phyloP scores from a whole-genome alignment of 148 eudicot genomes.

The Amaranthus cruentus region DNA sequence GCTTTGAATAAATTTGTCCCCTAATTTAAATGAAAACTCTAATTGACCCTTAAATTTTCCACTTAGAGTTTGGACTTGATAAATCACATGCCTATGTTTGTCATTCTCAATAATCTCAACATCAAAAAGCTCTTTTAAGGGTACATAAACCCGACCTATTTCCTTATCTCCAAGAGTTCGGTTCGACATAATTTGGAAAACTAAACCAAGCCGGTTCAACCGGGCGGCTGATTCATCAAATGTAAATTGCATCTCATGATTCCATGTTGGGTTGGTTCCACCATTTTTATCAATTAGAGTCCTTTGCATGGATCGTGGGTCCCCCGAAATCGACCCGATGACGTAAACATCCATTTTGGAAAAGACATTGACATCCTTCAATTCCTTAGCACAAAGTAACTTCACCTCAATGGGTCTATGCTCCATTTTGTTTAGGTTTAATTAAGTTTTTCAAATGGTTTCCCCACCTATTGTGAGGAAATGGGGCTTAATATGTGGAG shows the following conservation, averaged over 20 bases:
- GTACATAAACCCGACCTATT: conserved; percentile 57
- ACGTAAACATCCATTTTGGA: conserved; percentile 69
- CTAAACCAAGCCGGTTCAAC: conserved; percentile 32
- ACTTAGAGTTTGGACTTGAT: conserved; percentile 33
- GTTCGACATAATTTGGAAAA: conserved; percentile 43
- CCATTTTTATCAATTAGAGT: conserved; percentile 43
- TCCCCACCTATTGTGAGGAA: neutral
- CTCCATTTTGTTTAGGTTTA: conserved; percentile 35
- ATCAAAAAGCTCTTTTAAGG: conserved; percentile 42
- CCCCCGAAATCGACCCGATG: conserved; percentile 42
- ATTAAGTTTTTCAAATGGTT: neutral
- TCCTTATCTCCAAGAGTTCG: conserved; percentile 56
- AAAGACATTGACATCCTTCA: conserved; percentile 49
- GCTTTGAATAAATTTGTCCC: conserved; percentile 34
- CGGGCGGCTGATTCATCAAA: conserved; percentile 44
- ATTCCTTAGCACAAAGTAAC: conserved; percentile 42
- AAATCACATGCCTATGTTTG: conserved; percentile 4
- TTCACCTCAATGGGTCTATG: conserved; percentile 52
- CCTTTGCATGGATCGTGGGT: conserved; percentile 32
- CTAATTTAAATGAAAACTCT: conserved; percentile 42
- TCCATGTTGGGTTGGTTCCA: conserved; percentile 57
- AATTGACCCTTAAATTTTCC: conserved; percentile 45
- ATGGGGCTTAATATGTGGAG: neutral
- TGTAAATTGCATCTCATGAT: conserved; percentile 39
- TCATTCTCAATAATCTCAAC: conserved; percentile 10